phyloP scores from a whole-genome alignment of 176 grass and related monocot genomes.

The Cenchrus purpureus region DNA sequence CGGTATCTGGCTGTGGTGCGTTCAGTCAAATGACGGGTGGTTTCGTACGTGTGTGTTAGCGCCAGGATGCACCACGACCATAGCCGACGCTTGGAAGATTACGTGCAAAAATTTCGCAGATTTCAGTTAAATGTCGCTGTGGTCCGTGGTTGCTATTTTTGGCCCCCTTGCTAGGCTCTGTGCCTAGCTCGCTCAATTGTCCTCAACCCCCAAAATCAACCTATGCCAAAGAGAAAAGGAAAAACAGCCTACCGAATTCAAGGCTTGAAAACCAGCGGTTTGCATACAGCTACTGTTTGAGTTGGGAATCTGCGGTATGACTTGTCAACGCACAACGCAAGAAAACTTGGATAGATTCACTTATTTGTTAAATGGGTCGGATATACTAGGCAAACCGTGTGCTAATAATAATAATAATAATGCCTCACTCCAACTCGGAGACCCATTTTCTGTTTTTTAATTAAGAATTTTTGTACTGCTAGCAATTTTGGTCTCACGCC shows the following conservation, averaged over 20 bases:
- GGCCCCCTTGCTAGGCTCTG: not conserved
- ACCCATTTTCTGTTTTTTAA: not conserved
- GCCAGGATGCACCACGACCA: not conserved
- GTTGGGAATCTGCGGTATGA: not conserved
- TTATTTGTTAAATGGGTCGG: not conserved
- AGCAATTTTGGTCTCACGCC: not conserved
- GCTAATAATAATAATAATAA: not conserved
- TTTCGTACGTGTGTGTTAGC: not conserved
- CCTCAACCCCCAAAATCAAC: not conserved
- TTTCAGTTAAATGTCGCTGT: not conserved
- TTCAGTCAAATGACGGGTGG: not conserved
- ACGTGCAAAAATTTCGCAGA: not conserved
- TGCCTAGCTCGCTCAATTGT: not conserved
- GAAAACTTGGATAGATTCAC: not conserved
- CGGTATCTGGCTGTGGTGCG: not conserved
- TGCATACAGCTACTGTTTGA: not conserved
- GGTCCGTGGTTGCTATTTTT: not conserved
- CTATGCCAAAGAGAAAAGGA: too few species aligned
- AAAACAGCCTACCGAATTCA: not conserved
- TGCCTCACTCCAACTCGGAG: not conserved
- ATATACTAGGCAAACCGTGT: not conserved
- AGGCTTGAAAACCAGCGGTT: not conserved
- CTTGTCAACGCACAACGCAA: not conserved
- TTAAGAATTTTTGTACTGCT: not conserved
- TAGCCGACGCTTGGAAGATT: not conserved